Percentiles rank a stretch among this genome's conserved stretches.
Conservation (phyloP, 148 eudicot genomes). For the Drosera capensis region DNA sequence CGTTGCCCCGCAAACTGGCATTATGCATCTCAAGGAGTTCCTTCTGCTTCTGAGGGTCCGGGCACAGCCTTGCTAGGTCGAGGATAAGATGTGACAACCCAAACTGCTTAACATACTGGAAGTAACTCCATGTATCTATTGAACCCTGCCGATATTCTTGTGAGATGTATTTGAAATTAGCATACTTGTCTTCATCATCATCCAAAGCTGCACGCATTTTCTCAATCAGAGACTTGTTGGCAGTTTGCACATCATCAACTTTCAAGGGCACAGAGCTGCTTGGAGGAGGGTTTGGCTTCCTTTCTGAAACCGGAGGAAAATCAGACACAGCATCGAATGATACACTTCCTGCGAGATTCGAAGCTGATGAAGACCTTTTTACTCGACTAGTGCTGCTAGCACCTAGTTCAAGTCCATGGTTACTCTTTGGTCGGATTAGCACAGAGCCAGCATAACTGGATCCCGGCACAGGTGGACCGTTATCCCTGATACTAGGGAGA, state of each 20-base stretch:
- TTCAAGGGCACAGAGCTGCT: constrained; percentile 19
- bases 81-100: constrained; percentile 76
- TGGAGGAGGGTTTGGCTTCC: constrained; percentile 25
- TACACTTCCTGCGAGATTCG: constrained; percentile 33
- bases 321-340: constrained; percentile 38
- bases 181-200: constrained; percentile 55
- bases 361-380: constrained; percentile 62
- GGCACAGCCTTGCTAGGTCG: constrained; percentile 72
- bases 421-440: constrained; percentile 20
- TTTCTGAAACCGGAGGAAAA: constrained; percentile 78
- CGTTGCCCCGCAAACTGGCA: constrained; percentile 20
- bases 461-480: neutral
- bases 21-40: constrained; percentile 54
- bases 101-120: constrained; percentile 59
- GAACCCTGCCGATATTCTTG: constrained; percentile 71
- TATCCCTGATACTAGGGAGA: no score
- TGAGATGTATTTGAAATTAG: constrained; percentile 59
- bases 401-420: constrained; percentile 14
- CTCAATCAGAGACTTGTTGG: constrained; percentile 90
- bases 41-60: constrained; percentile 61
- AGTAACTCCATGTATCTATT: constrained; percentile 52
- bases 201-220: constrained; percentile 61
- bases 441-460: constrained; percentile 39
- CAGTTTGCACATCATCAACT: constrained; percentile 51
- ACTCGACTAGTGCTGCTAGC: constrained; percentile 24